phyloP scores from a whole-genome alignment of 2,329 filamentous ascomycete species.

The Trichoderma hamatum region DNA sequence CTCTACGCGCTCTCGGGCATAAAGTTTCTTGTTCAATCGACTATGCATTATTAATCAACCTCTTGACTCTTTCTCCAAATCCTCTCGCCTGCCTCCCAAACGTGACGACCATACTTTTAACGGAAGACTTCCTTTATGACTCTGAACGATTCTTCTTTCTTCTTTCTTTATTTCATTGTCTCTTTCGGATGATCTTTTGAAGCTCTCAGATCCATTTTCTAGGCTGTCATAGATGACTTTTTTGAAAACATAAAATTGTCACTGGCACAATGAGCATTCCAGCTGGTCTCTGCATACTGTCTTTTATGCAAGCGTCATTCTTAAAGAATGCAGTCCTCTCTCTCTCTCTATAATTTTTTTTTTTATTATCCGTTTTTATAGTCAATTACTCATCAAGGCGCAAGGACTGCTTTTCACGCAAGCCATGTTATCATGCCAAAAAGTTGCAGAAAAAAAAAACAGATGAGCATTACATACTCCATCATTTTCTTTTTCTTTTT shows the following conservation, averaged over 20 bases:
- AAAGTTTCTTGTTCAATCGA: constrained; percentile 29
- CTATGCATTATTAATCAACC: constrained; percentile 26
- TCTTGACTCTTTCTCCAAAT: constrained; percentile 11
- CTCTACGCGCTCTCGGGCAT: constrained; percentile 43
- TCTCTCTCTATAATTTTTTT: background rate
- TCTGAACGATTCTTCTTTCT: constrained; percentile 26
- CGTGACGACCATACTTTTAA: constrained; percentile 20
- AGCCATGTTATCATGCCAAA: background rate
- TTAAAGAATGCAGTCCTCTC: background rate
- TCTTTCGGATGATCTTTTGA: background rate
- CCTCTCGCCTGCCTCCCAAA: background rate
- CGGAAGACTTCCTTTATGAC: constrained; percentile 25
- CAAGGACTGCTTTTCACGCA: constrained; percentile 2
- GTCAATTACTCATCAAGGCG: constrained; percentile 15
- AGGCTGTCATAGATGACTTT: constrained; percentile 19
- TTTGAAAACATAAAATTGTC: background rate
- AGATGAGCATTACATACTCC: background rate
- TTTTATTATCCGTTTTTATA: background rate
- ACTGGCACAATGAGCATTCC: constrained; percentile 21
- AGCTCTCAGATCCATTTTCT: background rate
- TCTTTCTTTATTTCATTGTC: constrained; percentile 1
- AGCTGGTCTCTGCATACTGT: background rate
- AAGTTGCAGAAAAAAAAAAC: background rate
- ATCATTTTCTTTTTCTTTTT: background rate
- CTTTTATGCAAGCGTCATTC: constrained; percentile 1